Percentiles rank a stretch among this genome's conserved stretches.
Conservation (phyloP, 306 rosid genomes). For the Vigna hirtella region DNA sequence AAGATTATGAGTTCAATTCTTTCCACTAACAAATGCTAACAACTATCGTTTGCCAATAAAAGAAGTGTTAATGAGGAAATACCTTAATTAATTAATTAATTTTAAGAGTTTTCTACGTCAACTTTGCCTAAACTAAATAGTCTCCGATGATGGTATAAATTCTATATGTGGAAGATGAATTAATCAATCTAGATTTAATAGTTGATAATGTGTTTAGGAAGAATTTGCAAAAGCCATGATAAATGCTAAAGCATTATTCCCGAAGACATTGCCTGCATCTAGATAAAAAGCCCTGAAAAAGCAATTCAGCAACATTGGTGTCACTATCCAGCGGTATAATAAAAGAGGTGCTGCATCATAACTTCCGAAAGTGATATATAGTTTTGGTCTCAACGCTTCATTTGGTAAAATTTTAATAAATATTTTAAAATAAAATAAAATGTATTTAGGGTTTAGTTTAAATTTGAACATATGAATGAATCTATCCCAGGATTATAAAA, state of each 20-base stretch:
- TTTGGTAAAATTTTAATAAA: no score
- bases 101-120: neutral
- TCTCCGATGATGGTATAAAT: neutral
- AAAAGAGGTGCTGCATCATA: neutral
- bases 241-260: constrained; percentile 27
- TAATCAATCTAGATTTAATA: neutral
- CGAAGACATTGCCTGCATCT: neutral
- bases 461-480: no score
- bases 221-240: constrained; percentile 30
- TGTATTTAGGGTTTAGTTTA: no score
- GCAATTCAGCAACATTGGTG: neutral
- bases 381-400: neutral
- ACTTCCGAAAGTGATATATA: neutral
- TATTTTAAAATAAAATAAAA: no score
- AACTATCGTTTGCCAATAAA: no score
- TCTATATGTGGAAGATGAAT: constrained; percentile 2
- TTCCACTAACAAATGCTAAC: no score
- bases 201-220: neutral
- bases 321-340: neutral
- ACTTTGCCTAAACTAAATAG: neutral
- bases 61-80: neutral
- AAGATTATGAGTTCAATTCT: no score
- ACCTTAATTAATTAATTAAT: neutral
- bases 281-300: constrained; percentile 4
- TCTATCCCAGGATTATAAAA: no score